Evolutionary conservation across 345 rosid species (phyloP).

Genomic region (Eucalyptus sideroxylon): DNA sequence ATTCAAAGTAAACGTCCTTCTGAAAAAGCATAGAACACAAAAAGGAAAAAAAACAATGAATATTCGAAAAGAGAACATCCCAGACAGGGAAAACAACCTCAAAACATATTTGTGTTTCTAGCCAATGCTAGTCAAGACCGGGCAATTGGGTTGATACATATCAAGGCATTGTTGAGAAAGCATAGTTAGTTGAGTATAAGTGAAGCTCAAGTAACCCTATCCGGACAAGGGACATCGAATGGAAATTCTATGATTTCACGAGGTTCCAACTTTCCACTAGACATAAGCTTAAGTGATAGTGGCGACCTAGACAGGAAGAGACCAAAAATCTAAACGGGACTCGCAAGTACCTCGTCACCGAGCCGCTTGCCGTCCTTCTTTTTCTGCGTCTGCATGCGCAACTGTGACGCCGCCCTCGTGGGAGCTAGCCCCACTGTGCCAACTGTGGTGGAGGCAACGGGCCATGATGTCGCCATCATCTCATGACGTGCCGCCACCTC

Average conservation of each 20-base stretch:
- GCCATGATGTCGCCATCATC: not conserved
- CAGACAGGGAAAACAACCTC: not conserved
- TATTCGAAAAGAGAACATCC: not conserved
- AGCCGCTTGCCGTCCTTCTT: slow-evolving; percentile 28
- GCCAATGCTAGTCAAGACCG: not conserved
- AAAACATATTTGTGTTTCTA: not conserved
- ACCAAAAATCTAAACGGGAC: not conserved
- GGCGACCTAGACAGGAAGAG: not conserved
- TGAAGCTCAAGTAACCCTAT: not conserved
- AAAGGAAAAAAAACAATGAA: not conserved
- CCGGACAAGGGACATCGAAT: not conserved
- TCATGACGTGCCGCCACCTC: not conserved
- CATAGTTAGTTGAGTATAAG: not conserved
- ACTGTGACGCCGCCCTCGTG: not conserved
- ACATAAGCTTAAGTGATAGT: not conserved
- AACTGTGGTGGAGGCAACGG: not conserved
- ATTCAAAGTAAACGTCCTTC: not conserved
- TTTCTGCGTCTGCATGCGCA: slow-evolving; percentile 4
- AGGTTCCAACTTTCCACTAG: not conserved
- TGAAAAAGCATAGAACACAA: not conserved
- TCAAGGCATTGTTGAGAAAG: not conserved
- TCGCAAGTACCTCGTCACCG: not conserved
- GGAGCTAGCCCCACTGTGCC: not conserved
- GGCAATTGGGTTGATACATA: not conserved
- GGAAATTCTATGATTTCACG: not conserved